Conservation (phyloP, 202 grass and related monocot genomes). For the Bolboschoenoplectus hybrid region DNA sequence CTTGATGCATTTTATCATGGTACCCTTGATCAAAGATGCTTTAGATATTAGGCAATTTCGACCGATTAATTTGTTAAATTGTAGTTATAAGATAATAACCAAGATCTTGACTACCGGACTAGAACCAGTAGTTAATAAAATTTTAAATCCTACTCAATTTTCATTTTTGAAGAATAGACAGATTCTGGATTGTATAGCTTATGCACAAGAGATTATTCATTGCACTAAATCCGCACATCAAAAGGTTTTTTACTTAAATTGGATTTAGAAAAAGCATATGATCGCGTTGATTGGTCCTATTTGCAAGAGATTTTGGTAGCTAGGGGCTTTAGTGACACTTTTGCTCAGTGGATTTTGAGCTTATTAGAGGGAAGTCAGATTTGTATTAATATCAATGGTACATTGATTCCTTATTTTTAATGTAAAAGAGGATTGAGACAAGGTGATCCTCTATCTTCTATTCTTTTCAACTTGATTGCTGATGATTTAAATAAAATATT, state of each 20-base stretch:
- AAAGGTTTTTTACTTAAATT: background rate
- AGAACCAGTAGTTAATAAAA: background rate
- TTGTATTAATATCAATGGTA: background rate
- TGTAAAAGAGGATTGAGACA: background rate
- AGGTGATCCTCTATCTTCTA: background rate
- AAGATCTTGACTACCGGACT: background rate
- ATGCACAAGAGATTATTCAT: background rate
- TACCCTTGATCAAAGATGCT: too few relatives aligned
- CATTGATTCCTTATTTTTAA: background rate
- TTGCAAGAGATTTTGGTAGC: background rate
- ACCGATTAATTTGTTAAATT: background rate
- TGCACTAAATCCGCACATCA: background rate
- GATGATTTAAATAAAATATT: background rate
- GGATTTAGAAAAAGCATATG: background rate
- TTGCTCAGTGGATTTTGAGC: background rate
- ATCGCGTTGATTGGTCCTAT: background rate
- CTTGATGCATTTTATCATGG: too few relatives aligned
- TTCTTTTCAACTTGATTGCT: background rate
- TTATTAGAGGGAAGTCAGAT: background rate
- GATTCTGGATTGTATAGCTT: background rate
- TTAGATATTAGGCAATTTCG: background rate
- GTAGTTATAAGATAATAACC: slow-evolving; percentile 2
- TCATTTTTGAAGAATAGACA: background rate
- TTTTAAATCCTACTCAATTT: background rate
- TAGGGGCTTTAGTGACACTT: background rate